These are phyloP conservation scores for Speleostelium caveatum DNA, from an alignment of 78 protist genomes.

Conservation along the genomic window DNA sequence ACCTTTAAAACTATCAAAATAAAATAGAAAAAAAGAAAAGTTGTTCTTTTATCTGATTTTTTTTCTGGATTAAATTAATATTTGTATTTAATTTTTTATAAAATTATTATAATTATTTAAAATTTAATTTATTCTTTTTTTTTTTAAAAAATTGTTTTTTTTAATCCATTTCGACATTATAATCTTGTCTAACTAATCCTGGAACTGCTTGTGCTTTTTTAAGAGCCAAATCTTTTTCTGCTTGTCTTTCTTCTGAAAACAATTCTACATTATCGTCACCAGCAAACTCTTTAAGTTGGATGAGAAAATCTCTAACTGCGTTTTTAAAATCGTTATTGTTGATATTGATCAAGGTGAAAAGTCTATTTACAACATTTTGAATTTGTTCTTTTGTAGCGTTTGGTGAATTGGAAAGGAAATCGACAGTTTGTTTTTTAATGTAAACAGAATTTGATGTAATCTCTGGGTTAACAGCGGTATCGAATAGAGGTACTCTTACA, in stretches of 20 bases:
- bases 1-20: too few species aligned
- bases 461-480: background rate
- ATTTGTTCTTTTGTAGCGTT: slow-evolving; percentile 66
- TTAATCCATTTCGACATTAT: slow-evolving; percentile 24
- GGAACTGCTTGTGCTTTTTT: slow-evolving; percentile 64
- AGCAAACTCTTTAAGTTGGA: slow-evolving; percentile 74
- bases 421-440: slow-evolving; percentile 20
- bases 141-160: too few species aligned
- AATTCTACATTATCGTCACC: slow-evolving; percentile 68
- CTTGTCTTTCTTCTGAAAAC: slow-evolving; percentile 63
- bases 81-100: too few species aligned
- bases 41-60: too few species aligned
- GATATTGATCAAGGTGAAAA: slow-evolving; percentile 7
- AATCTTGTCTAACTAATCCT: slow-evolving; percentile 71
- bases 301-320: slow-evolving; percentile 83
- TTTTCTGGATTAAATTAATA: too few species aligned
- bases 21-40: too few species aligned
- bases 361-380: slow-evolving; percentile 3
- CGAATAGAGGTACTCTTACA: slow-evolving; percentile 64
- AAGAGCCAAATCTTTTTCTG: slow-evolving; percentile 38
- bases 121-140: too few species aligned
- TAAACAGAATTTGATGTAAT: slow-evolving; percentile 33
- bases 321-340: slow-evolving; percentile 57
- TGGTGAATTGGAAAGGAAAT: slow-evolving; percentile 63
- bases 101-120: too few species aligned